A percentile compares a stretch with the other conserved stretches of the same genome.
phyloP scores from a whole-genome alignment of 495 filamentous ascomycete genomes.

The Geopyxis carbonaria region DNA sequence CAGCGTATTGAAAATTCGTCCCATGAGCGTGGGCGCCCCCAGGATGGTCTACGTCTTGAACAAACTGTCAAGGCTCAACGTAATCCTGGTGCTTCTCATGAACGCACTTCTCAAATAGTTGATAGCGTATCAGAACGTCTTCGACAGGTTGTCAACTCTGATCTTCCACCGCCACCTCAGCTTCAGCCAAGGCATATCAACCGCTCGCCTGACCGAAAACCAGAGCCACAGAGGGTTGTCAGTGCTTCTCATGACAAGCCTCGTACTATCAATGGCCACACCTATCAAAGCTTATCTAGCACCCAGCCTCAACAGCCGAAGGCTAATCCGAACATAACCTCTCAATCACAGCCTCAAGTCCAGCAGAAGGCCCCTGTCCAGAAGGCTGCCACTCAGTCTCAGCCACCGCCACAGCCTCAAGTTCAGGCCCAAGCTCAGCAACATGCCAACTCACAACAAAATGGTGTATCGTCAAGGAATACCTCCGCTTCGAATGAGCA shows the following conservation, averaged over 20 bases:
- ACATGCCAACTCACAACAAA: conserved; percentile 9
- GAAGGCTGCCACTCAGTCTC: neutral
- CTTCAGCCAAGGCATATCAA: conserved; percentile 11
- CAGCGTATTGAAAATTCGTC: too few relatives aligned
- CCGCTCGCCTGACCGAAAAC: conserved; percentile 1
- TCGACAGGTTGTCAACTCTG: conserved; percentile 6
- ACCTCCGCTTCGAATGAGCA: conserved; percentile 17
- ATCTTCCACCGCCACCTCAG: conserved; percentile 15
- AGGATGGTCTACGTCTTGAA: too few relatives aligned
- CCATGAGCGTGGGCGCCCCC: too few relatives aligned
- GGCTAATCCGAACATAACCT: too few relatives aligned
- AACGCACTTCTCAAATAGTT: conserved; percentile 6
- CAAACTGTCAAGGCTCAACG: too few relatives aligned
- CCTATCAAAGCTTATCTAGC: conserved; percentile 1
- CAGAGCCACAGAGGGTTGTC: too few relatives aligned
- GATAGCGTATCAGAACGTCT: conserved; percentile 10
- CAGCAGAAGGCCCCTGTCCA: neutral
- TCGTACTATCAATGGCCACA: conserved; percentile 1
- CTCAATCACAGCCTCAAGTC: too few relatives aligned
- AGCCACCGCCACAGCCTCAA: conserved; percentile 1
- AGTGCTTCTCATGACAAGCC: neutral
- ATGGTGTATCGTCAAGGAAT: neutral
- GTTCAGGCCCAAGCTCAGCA: conserved; percentile 5
- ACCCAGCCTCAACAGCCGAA: conserved; percentile 15
- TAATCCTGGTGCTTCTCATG: conserved; percentile 11